Conservation (phyloP, 1,139 yeast species). For the Taphrina communis region DNA sequence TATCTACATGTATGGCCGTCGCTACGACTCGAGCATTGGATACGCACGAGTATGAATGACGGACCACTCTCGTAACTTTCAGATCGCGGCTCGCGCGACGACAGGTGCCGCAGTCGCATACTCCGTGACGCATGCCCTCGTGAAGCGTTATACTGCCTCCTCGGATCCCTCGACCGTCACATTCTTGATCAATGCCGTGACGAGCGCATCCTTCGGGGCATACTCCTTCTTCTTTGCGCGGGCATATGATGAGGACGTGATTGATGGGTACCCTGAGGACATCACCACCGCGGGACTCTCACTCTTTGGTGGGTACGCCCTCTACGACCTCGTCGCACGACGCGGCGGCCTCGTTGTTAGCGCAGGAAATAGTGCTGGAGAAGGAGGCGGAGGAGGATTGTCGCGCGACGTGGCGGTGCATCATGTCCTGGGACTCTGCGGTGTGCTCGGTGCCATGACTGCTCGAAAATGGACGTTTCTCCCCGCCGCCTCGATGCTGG, state of each 20-base stretch:
- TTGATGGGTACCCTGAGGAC: slow-evolving; percentile 2
- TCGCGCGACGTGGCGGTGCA: slow-evolving; percentile 1
- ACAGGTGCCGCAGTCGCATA: not conserved
- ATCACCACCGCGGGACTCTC: not conserved
- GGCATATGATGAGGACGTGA: slow-evolving; percentile 7
- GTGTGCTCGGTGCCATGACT: slow-evolving; percentile 9
- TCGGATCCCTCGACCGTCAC: not conserved
- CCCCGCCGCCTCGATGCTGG: slow-evolving; percentile 12
- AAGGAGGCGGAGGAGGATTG: not conserved
- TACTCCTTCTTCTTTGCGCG: not conserved
- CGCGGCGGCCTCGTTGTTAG: not conserved
- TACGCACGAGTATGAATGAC: too few species aligned
- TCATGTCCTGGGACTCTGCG: slow-evolving; percentile 8
- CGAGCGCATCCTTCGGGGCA: slow-evolving; percentile 6
- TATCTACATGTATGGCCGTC: too few species aligned
- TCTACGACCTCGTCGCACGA: slow-evolving; percentile 5
- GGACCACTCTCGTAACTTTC: not conserved
- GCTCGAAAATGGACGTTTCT: not conserved
- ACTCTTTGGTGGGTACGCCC: slow-evolving; percentile 5
- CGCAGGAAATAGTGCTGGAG: not conserved
- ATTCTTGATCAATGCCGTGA: slow-evolving; percentile 4
- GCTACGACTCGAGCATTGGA: too few species aligned
- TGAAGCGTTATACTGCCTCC: not conserved
- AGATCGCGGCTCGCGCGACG: not conserved
- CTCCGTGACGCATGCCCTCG: slow-evolving; percentile 1